Percentiles rank a stretch among this genome's conserved stretches.
These are phyloP conservation scores for Claviceps sp. DNA, from an alignment of 2,329 filamentous ascomycete species.

Conservation along the genomic window DNA sequence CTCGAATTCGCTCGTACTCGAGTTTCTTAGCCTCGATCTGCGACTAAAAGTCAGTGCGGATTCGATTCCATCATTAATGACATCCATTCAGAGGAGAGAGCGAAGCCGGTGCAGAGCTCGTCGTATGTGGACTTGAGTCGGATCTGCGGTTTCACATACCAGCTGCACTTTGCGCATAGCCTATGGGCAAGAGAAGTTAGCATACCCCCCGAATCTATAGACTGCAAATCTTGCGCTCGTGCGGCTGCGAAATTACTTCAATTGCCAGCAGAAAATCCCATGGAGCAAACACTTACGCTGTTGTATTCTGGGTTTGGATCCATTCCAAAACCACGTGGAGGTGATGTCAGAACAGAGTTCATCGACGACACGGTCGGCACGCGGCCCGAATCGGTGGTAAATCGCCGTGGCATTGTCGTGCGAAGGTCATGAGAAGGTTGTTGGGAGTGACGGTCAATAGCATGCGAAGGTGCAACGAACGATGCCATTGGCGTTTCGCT, in stretches of 20 bases:
- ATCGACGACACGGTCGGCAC: constrained; percentile 57
- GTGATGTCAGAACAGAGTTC: constrained; percentile 29
- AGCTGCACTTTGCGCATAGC: constrained; percentile 62
- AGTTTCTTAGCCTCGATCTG: constrained; percentile 89
- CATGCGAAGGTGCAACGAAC: constrained; percentile 61
- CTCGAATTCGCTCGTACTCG: constrained; percentile 81
- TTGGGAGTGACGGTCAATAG: constrained; percentile 48
- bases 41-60: neutral
- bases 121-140: neutral
- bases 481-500: constrained; percentile 58
- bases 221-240: neutral
- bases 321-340: constrained; percentile 32
- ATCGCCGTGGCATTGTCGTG: constrained; percentile 72
- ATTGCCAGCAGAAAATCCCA: neutral
- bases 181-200: constrained; percentile 21
- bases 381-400: constrained; percentile 83
- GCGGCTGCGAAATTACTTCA: neutral
- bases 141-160: constrained; percentile 37
- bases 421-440: constrained; percentile 50
- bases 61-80: neutral
- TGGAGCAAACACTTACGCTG: constrained; percentile 18
- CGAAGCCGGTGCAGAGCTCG: neutral
- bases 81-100: neutral
- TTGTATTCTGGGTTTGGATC: constrained; percentile 32
- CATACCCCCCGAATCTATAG: neutral